phyloP scores from a whole-genome alignment of 2,329 filamentous ascomycete genomes.

The Elsinoe ampelina region DNA sequence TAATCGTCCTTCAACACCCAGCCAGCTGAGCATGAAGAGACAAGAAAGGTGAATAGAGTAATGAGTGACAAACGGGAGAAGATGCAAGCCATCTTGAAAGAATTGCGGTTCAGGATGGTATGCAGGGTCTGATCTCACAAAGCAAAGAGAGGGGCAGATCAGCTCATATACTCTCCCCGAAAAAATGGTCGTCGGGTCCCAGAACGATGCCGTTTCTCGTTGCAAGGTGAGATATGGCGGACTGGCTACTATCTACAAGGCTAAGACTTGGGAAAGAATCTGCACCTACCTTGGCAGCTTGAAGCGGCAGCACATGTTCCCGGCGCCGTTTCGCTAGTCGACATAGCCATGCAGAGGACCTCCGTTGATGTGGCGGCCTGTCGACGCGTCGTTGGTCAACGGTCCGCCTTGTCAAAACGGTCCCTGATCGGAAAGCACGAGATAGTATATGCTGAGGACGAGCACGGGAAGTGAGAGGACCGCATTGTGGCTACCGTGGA shows the following conservation, averaged over 20 bases:
- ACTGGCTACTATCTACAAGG: conserved; percentile 7
- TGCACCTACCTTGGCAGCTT: conserved; percentile 9
- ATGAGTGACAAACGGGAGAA: conserved; percentile 15
- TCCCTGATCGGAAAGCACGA: background rate
- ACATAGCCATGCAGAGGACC: conserved; percentile 8
- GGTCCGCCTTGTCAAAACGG: conserved; percentile 11
- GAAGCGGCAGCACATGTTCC: conserved; percentile 10
- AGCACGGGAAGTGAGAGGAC: background rate
- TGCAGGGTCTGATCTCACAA: conserved; percentile 12
- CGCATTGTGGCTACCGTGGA: background rate
- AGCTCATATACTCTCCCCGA: conserved; percentile 5
- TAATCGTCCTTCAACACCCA: conserved; percentile 20
- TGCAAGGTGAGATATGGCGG: conserved; percentile 14
- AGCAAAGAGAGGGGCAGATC: background rate
- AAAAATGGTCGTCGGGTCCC: background rate
- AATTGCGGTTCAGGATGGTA: conserved; percentile 12
- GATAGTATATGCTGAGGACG: background rate
- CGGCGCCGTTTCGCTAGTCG: conserved; percentile 8
- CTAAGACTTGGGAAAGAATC: background rate
- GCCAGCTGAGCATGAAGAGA: conserved; percentile 19
- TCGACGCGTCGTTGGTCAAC: conserved; percentile 9
- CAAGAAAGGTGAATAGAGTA: conserved; percentile 35
- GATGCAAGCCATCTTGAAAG: conserved; percentile 15
- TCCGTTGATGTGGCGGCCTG: conserved; percentile 13
- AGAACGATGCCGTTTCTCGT: conserved; percentile 14